Conservation (phyloP, 345 rosid genomes). For the Aquilaria sinensis region DNA sequence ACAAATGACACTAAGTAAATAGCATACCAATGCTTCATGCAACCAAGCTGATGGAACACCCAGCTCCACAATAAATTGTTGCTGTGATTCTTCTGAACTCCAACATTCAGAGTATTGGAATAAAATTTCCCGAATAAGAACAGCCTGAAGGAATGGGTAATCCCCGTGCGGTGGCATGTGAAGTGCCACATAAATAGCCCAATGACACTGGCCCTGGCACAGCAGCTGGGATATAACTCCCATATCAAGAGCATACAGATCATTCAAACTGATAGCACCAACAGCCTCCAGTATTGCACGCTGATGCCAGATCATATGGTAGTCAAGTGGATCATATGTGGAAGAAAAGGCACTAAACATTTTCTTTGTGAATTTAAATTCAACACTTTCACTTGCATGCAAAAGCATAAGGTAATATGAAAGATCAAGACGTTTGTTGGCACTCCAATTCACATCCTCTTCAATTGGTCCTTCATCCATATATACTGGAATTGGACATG, state of each 20-base stretch:
- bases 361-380: constrained; percentile 52
- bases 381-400: constrained; percentile 60
- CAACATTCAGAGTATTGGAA: constrained; percentile 89
- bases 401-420: constrained; percentile 96
- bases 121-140: constrained; percentile 72
- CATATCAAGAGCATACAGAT: constrained; percentile 92
- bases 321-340: constrained; percentile 91
- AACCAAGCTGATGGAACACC: constrained; percentile 80
- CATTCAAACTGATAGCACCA: constrained; percentile 70
- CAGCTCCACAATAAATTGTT: constrained; percentile 62
- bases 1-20: constrained; percentile 10
- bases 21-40: constrained; percentile 89
- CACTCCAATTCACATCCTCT: constrained; percentile 26
- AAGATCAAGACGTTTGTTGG: constrained; percentile 58
- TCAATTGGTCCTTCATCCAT: constrained; percentile 81
- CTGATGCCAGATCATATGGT: constrained; percentile 99
- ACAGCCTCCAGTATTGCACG: constrained; percentile 72
- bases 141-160: constrained; percentile 74
- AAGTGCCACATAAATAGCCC: constrained; percentile 95
- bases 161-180: constrained; percentile 68
- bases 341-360: constrained; percentile 93
- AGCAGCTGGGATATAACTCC: constrained; percentile 84
- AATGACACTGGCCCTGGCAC: constrained; percentile 73
- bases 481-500: constrained; percentile 74
- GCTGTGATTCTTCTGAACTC: constrained; percentile 72